Conservation (phyloP, 2,329 filamentous ascomycete species). For the Domatiomyces globalis region DNA sequence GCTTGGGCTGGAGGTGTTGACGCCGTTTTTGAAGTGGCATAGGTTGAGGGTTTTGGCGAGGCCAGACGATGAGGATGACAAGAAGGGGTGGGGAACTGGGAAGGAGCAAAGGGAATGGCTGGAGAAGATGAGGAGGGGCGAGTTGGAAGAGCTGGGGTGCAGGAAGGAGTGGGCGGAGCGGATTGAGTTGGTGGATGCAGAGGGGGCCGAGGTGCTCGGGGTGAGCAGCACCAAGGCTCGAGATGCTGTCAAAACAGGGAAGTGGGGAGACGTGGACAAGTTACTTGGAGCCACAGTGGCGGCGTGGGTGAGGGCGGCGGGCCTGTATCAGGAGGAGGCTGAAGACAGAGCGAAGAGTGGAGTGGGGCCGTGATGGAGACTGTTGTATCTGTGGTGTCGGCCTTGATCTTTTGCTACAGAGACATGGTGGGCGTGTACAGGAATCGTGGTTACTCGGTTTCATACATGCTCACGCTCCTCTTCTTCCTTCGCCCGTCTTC, state of each 20-base stretch:
- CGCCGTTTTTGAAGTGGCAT: conserved; percentile 30
- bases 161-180: conserved; percentile 30
- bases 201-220: conserved; percentile 19
- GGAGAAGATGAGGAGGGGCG: conserved; percentile 20
- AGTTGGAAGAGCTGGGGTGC: conserved; percentile 24
- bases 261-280: conserved; percentile 22
- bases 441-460: too few species aligned
- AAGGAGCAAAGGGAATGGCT: conserved; percentile 29
- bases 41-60: conserved; percentile 30
- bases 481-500: conserved; percentile 28
- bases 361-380: background rate
- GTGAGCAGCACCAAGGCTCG: conserved; percentile 33
- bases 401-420: too few species aligned
- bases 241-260: conserved; percentile 21
- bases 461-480: conserved; percentile 4
- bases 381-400: too few species aligned
- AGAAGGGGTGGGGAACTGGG: conserved; percentile 4
- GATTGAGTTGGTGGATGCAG: conserved; percentile 29
- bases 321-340: conserved; percentile 6
- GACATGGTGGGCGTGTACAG: too few species aligned
- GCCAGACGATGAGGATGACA: conserved; percentile 25
- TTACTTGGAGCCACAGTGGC: conserved; percentile 20
- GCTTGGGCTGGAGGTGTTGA: conserved; percentile 29
- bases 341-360: background rate
- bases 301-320: conserved; percentile 10